Evolutionary conservation across 1,284 basidiomycete species (phyloP), one percentile per base, ranked within the genome.

Genomic region (Trametes polyzona): DNA sequence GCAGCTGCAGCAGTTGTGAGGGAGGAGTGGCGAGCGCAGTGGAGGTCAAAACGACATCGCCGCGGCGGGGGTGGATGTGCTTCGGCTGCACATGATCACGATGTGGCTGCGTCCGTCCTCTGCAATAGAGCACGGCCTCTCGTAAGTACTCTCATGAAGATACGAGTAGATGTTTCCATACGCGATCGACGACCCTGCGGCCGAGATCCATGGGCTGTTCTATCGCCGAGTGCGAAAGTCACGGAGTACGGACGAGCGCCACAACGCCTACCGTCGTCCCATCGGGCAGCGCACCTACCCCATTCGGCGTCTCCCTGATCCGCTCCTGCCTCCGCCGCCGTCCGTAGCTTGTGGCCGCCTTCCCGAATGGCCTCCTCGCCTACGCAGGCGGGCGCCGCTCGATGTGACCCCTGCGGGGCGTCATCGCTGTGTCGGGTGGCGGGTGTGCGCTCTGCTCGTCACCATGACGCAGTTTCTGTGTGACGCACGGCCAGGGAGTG

Each of bases 371-470:
- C 19, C 39, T 9, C 35, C 16, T 10, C 21, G 23, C 3, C 27
- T 26, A 3, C 14, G 14, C 12, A 46, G 19, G 30, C 29, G 29
- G 30, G 21, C 32, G 7, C 32, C 11, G 51, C 27, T 14, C 42
- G 42, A 52, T 52, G 35, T 21, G 29, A 9, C 8, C 9, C 56
- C 26, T 3, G 8, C n/a, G 3, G 7, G 4, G 46, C 51, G 47
- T 53, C 56, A 52, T 57, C 16, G 17, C 35, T 42, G 21, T 26
- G 36, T 39, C 35, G 42, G 27, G 16, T 19, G 37, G 17, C 37
- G 30, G 32, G 19, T 17, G n/a, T 9, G 17, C 26, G n/a, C n/a
- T n/a, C 30, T 33, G 21, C 12, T 32, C 32, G 21, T 37, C 46
- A 35, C 29, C 2, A 21, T 54, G 52, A 40, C 44, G 30, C 47